A percentile compares a stretch with the other conserved stretches of the same genome.
Conservation (phyloP, 2,329 filamentous ascomycete genomes). For the Thielaviopsis ethacetica region DNA sequence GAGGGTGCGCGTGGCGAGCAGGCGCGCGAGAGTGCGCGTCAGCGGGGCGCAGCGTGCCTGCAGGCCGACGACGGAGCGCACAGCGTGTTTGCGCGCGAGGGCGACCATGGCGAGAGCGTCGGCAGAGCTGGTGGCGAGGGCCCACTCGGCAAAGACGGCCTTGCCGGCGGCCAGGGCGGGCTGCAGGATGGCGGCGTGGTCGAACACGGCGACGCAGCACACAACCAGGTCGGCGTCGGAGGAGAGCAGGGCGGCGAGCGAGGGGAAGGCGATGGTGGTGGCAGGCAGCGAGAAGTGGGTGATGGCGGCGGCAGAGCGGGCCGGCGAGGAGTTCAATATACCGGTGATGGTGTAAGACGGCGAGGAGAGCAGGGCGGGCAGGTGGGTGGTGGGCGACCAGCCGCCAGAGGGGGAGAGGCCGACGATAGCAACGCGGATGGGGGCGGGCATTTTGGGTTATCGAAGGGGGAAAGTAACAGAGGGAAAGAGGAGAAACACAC, state of each 20-base stretch:
- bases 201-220: constrained; percentile 35
- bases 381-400: constrained; percentile 13
- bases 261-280: constrained; percentile 31
- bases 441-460: no score
- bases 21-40: background rate
- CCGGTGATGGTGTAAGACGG: constrained; percentile 32
- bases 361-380: constrained; percentile 28
- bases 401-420: no score
- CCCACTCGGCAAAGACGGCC: constrained; percentile 40
- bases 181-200: constrained; percentile 28
- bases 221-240: constrained; percentile 37
- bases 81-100: constrained; percentile 19
- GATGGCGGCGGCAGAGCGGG: constrained; percentile 28
- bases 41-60: constrained; percentile 32
- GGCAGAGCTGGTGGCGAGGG: constrained; percentile 28
- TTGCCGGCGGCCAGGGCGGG: constrained; percentile 36
- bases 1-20: background rate
- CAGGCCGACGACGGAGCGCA: constrained; percentile 29
- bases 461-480: no score
- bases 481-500: no score
- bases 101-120: constrained; percentile 26
- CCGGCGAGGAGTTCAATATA: constrained; percentile 32
- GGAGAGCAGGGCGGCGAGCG: constrained; percentile 29
- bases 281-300: constrained; percentile 24
- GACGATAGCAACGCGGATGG: no score